phyloP scores from a whole-genome alignment of 768 basidiomycete genomes.

The Boletus coccyginus region DNA sequence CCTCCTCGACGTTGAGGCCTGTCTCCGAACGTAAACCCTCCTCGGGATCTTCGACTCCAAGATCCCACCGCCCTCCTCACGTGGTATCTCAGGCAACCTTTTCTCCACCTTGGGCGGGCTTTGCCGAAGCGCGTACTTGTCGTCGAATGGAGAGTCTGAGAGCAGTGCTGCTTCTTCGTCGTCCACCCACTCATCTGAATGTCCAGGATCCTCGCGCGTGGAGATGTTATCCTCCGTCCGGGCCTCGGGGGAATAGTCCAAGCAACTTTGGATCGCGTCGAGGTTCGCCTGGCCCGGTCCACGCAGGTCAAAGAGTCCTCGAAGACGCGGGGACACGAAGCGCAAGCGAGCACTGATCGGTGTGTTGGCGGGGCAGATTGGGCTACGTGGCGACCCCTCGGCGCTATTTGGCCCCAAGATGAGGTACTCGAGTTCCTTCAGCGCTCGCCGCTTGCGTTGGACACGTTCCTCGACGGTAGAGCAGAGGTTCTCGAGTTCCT shows the following conservation, averaged over 20 bases:
- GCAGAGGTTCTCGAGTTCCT: constrained; percentile 23
- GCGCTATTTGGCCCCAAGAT: constrained; percentile 9
- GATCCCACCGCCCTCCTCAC: not conserved
- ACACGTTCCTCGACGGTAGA: constrained; percentile 24
- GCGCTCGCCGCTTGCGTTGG: constrained; percentile 18
- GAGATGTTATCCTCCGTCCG: not conserved
- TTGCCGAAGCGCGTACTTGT: constrained; percentile 16
- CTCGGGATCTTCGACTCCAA: constrained; percentile 21
- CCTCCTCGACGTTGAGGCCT: constrained; percentile 15
- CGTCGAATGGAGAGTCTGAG: constrained; percentile 20
- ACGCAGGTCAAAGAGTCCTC: constrained; percentile 29
- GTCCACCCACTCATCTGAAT: constrained; percentile 21
- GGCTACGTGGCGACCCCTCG: constrained; percentile 15
- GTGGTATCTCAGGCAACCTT: constrained; percentile 11
- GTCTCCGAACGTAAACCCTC: constrained; percentile 15
- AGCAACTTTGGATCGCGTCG: constrained; percentile 21
- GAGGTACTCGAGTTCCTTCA: constrained; percentile 25
- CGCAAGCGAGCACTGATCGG: constrained; percentile 15
- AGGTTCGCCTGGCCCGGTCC: constrained; percentile 25
- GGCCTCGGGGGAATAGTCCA: constrained; percentile 24
- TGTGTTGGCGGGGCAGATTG: constrained; percentile 22
- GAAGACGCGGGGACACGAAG: constrained; percentile 26
- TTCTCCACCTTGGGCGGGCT: constrained; percentile 14
- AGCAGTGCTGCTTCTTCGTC: constrained; percentile 25
- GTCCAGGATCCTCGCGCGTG: constrained; percentile 6